phyloP scores from a whole-genome alignment of 2,329 filamentous ascomycete genomes.

The Pseudomassariella vexata region DNA sequence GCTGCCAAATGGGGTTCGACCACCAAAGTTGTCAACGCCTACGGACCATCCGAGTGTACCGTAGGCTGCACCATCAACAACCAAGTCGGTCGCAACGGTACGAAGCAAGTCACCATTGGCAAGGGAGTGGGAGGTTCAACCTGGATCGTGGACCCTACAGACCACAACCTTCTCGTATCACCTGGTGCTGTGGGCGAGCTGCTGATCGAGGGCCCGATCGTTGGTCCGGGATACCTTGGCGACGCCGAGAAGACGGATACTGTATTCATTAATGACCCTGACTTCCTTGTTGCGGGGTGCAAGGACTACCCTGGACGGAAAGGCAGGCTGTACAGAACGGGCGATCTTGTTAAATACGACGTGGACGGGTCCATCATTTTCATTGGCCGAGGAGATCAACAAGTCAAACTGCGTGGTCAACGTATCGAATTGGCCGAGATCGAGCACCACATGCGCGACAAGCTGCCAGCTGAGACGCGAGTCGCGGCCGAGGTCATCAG shows the following conservation, averaged over 20 bases:
- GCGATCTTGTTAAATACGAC: conserved; percentile 52
- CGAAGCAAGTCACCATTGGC: conserved; percentile 38
- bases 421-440: conserved; percentile 55
- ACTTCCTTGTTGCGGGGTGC: conserved; percentile 40
- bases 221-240: conserved; percentile 57
- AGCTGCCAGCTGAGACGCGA: conserved; percentile 34
- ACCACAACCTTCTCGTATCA: conserved; percentile 39
- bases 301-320: conserved; percentile 26
- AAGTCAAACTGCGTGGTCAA: conserved; percentile 62
- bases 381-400: conserved; percentile 60
- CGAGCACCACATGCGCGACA: conserved; percentile 41
- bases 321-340: conserved; percentile 52
- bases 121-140: conserved; percentile 38
- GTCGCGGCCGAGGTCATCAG: conserved; percentile 43
- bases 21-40: conserved; percentile 44
- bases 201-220: conserved; percentile 52
- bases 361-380: conserved; percentile 48
- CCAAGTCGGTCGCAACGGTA: conserved; percentile 28
- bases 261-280: conserved; percentile 51
- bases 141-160: conserved; percentile 46
- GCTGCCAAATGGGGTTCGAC: conserved; percentile 39
- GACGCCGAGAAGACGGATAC: conserved; percentile 51
- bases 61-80: conserved; percentile 45
- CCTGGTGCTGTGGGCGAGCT: conserved; percentile 46
- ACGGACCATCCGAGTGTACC: conserved; percentile 49